Evolutionary conservation across 345 rosid genomes (phyloP).

Genomic region (Turritis glabra): DNA sequence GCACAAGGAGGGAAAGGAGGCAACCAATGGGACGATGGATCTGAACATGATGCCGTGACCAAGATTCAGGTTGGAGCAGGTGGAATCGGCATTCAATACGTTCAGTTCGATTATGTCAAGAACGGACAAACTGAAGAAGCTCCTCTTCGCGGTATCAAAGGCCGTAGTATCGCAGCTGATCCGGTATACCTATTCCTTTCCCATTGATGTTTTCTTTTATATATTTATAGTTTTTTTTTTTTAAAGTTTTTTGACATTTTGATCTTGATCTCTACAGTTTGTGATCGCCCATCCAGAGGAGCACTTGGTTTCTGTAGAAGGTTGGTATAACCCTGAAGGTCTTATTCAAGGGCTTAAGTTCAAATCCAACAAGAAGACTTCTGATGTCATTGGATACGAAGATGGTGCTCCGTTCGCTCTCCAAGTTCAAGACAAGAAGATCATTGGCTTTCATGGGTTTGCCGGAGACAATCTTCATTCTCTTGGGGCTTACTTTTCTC

Average conservation of each 20-base stretch:
- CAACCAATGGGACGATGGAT: conserved; percentile 25
- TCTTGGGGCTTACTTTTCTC: conserved; percentile 30
- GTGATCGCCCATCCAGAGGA: conserved; percentile 38
- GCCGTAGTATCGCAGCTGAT: conserved; percentile 11
- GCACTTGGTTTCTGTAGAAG: conserved; percentile 26
- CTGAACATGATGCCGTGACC: conserved; percentile 5
- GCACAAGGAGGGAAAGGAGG: conserved; percentile 26
- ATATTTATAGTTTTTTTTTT: too few relatives aligned
- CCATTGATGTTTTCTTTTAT: neutral
- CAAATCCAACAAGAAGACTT: conserved; percentile 25
- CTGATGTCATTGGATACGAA: conserved; percentile 23
- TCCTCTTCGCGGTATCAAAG: neutral
- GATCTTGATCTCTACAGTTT: conserved; percentile 19
- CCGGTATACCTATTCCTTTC: neutral
- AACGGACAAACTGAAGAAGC: conserved; percentile 1
- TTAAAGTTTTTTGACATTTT: neutral
- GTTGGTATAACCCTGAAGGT: conserved; percentile 29
- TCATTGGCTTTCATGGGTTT: conserved; percentile 34
- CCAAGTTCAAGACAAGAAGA: conserved; percentile 22
- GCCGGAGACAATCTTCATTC: conserved; percentile 18
- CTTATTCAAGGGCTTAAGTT: conserved; percentile 21
- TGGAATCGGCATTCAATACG: neutral
- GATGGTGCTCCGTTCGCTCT: conserved; percentile 26
- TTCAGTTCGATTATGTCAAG: neutral
- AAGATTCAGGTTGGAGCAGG: conserved; percentile 13